Base-by-base conservation (phyloP, 345 rosid genomes). In the Syzygium aromaticum region DNA sequence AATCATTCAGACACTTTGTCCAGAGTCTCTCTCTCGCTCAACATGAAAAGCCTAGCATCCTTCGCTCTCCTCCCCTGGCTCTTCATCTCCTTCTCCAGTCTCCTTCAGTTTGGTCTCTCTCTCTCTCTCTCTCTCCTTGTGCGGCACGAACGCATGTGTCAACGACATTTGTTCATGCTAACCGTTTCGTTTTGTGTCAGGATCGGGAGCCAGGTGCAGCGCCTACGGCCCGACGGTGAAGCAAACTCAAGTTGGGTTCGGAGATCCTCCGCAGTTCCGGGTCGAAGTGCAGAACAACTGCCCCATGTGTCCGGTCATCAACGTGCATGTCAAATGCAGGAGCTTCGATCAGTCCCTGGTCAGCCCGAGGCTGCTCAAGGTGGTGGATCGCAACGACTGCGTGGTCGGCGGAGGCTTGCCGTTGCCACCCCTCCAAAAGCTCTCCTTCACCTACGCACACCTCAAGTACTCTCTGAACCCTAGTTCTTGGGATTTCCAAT, bases 401-500 rank as follows among this genome's bases (percentile, higher is more conserved):
- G 89, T 91, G 53, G 64, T 91, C 2, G 89, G 90, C 64, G 87
- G 87, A 54, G 93, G 93, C 11, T 82, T 91, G 85, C 93, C 93
- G 2, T 51, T 91, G 86, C 51, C 88, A 3, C 90, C 90, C 1
- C 87, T 90, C 9, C 90, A 91, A 54, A 82, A 30, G 8, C 67
- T 91, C 51, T 90, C 91, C 84, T 91, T 91, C 88, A 86, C 84
- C 61, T 91, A 91, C 78, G 63, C 91, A 21, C 91, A 91, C 51
- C 83, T 63, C 51, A 89, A 87, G 86, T 90, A 84, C 85, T 27
- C 64, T 59, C 46, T 91, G 88, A 89, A 80, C 4, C 88, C 89
- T 4, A 30, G 86, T 84, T 54, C 87, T 63, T 91, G 93, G 93
- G 83, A n/a, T 87, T 91, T 91, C 89, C 93, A 91, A 87, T 91